Base-by-base conservation (phyloP, 441 rosid species). In the Hypseocharis bilobata region DNA sequence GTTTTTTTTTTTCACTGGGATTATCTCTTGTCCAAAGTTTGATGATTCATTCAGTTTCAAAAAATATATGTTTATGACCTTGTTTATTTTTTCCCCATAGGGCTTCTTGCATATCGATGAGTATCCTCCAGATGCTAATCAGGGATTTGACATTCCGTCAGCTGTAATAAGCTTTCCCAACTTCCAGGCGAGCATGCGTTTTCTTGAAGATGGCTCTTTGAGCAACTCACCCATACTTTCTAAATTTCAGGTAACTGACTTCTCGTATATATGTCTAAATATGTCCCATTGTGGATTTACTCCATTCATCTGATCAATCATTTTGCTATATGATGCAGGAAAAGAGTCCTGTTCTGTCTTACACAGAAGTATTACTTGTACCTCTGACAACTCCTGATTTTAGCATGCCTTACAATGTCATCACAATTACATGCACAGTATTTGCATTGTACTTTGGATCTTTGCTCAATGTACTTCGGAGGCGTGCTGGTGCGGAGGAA, bases 401-500 rank as follows among this genome's bases (percentile, higher is more conserved):
- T 71, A 93, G 96, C 85, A 93, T 89, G 99, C 97, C 97, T 51
- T 93, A 93, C 82, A 93, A 93, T 55, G 97, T 93, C 70, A 89
- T 91, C 72, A 91, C 99, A 22, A 86, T 91, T 73, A 91, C 96
- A 0, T 93, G 99, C 83, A 91, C 96, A 0, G 84, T 89, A n/a
- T 91, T 87, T 72, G 96, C 97, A 17, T 80, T 93, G 56, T 93
- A 87, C 72, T 87, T 93, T 62, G 97, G 97, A 61, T 88, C 99
- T 30, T 64, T 93, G 78, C 88, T 93, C 64, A 93, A 91, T 63
- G 96, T 81, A 68, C 85, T 93, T 45, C 75, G 93, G 42, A 80
- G 82, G 75, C 86, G 99, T 57, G 82, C 73, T 29, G 78, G 78
- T 16, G 93, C 89, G 82, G 96, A 91, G 81, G 97, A 89, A 74